Percentiles rank a stretch among this genome's conserved stretches.
phyloP scores from a whole-genome alignment of 2,329 filamentous ascomycete genomes.

The Colletotrichum navitas region DNA sequence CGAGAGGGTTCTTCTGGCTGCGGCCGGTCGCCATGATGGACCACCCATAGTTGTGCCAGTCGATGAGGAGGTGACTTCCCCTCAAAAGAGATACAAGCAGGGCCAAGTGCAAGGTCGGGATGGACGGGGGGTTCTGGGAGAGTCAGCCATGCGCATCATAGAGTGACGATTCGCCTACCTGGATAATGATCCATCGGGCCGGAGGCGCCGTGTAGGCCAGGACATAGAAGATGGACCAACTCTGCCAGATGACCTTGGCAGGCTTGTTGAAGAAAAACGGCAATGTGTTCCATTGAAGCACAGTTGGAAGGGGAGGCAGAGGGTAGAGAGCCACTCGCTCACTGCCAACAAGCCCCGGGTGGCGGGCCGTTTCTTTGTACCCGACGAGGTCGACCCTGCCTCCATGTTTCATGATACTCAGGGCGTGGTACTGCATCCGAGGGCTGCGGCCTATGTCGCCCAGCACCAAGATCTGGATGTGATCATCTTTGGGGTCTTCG shows the following conservation, averaged over 20 bases:
- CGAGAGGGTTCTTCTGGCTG: conserved; percentile 76
- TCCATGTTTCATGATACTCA: conserved; percentile 88
- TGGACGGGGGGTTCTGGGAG: conserved; percentile 88
- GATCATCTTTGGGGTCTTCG: conserved; percentile 54
- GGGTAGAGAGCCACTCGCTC: conserved; percentile 78
- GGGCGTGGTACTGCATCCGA: conserved; percentile 97
- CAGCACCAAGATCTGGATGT: conserved; percentile 86
- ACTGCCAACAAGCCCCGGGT: conserved; percentile 80
- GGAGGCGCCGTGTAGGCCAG: conserved; percentile 82
- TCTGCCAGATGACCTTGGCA: conserved; percentile 88
- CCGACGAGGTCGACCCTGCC: conserved; percentile 87
- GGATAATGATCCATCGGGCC: conserved; percentile 86
- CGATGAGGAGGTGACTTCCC: conserved; percentile 85
- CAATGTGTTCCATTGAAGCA: conserved; percentile 76
- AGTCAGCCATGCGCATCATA: conserved; percentile 4
- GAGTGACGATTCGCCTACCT: conserved; percentile 60
- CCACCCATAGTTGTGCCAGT: conserved; percentile 99
- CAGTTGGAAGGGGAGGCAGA: conserved; percentile 74
- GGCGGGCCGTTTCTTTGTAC: conserved; percentile 87
- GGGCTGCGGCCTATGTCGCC: conserved; percentile 96
- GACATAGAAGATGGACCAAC: conserved; percentile 76
- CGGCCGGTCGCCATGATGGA: conserved; percentile 81
- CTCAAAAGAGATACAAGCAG: conserved; percentile 79
- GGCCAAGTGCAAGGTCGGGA: conserved; percentile 87
- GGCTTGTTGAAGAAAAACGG: conserved; percentile 85